Conservation (phyloP, 2,329 filamentous ascomycete species). For the Aspergillus sp. region DNA sequence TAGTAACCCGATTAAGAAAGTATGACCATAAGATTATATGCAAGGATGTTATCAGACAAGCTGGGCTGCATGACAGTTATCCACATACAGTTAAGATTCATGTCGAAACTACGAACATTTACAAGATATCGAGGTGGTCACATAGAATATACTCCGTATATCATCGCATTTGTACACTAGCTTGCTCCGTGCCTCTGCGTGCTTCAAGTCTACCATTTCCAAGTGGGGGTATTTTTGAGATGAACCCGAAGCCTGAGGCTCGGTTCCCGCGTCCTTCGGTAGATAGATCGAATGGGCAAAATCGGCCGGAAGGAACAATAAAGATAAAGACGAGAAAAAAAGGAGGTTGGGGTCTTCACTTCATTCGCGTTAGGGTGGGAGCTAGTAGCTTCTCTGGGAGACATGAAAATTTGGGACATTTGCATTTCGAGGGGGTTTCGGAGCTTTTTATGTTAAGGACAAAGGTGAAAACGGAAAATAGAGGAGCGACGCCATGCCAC, state of each 20-base stretch:
- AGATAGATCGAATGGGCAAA: neutral
- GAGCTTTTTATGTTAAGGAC: conserved; percentile 40
- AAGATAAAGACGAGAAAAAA: neutral
- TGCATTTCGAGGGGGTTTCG: conserved; percentile 40
- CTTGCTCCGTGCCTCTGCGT: neutral
- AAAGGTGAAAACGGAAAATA: conserved; percentile 34
- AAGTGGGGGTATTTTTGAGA: neutral
- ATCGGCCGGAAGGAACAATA: neutral
- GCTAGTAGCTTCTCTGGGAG: neutral
- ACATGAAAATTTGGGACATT: conserved; percentile 33
- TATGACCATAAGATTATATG: no score
- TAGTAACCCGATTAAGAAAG: no score
- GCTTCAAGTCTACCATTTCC: neutral
- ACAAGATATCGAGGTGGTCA: no score
- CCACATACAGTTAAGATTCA: no score
- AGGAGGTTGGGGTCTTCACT: neutral
- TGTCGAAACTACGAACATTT: no score
- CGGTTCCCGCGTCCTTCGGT: neutral
- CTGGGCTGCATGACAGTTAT: no score
- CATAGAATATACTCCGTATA: neutral
- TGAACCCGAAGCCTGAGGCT: neutral
- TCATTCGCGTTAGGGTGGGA: neutral
- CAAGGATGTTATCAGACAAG: no score
- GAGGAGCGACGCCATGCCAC: conserved; percentile 41
- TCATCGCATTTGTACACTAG: neutral